These are phyloP conservation scores for Yamadazyma conglobata DNA, from an alignment of 1,139 yeast species.

Conservation along the genomic window DNA sequence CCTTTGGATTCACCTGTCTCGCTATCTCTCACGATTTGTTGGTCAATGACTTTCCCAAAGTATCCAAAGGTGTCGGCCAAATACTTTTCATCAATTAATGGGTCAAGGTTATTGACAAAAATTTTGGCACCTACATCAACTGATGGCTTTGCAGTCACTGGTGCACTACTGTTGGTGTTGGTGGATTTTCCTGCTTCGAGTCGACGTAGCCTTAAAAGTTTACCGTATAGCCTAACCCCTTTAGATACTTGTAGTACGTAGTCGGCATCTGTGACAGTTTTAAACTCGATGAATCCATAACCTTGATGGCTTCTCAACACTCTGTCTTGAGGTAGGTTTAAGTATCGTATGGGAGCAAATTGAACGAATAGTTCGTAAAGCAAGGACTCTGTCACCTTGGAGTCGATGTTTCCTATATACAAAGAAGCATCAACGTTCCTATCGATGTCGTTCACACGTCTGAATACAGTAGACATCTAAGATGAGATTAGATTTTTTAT, in stretches of 20 bases:
- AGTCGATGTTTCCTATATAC: slow-evolving; percentile 82
- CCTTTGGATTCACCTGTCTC: slow-evolving; percentile 52
- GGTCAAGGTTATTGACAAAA: slow-evolving; percentile 70
- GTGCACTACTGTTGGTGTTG: slow-evolving; percentile 8
- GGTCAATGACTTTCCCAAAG: slow-evolving; percentile 64
- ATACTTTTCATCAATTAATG: slow-evolving; percentile 60
- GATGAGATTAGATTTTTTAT: neutral
- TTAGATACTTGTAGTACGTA: slow-evolving; percentile 63
- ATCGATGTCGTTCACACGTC: slow-evolving; percentile 37
- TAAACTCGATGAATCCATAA: slow-evolving; percentile 81
- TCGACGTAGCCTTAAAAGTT: slow-evolving; percentile 49
- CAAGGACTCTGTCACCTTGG: slow-evolving; percentile 61
- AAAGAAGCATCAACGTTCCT: slow-evolving; percentile 65
- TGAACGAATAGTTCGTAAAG: slow-evolving; percentile 83
- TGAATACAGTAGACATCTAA: slow-evolving; percentile 29
- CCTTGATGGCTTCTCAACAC: slow-evolving; percentile 74
- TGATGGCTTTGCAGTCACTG: slow-evolving; percentile 11
- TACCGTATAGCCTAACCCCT: slow-evolving; percentile 64
- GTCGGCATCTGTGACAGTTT: slow-evolving; percentile 58
- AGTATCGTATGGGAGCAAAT: slow-evolving; percentile 70
- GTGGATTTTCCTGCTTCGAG: slow-evolving; percentile 9
- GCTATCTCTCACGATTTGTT: slow-evolving; percentile 51
- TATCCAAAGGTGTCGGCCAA: slow-evolving; percentile 59
- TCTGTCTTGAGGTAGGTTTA: slow-evolving; percentile 79
- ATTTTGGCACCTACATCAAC: slow-evolving; percentile 70